Evolutionary conservation across 1,284 basidiomycete genomes (phyloP).

Genomic region (Trichosporon inkin): DNA sequence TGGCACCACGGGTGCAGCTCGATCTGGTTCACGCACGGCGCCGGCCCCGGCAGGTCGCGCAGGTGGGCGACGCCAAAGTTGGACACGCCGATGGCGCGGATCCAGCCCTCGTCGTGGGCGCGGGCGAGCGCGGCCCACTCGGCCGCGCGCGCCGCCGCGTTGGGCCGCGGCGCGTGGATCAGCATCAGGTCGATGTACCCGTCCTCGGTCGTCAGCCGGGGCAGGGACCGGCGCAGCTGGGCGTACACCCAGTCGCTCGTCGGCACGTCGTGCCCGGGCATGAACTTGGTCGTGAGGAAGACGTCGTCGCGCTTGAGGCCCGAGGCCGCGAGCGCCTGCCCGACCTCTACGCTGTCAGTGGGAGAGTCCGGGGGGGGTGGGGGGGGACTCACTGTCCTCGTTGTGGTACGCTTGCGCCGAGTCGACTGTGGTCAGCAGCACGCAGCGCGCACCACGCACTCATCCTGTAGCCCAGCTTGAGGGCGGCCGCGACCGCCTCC

Average conservation of each 20-base stretch:
- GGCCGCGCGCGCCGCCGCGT: slow-evolving; percentile 32
- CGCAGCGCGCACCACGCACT: slow-evolving; percentile 45
- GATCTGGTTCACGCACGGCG: slow-evolving; percentile 78
- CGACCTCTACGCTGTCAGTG: slow-evolving; percentile 32
- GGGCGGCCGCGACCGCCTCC: slow-evolving; percentile 62
- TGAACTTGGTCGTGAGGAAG: slow-evolving; percentile 60
- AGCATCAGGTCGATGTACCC: slow-evolving; percentile 70
- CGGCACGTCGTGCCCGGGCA: slow-evolving; percentile 55
- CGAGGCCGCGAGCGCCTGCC: slow-evolving; percentile 22
- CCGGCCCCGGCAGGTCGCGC: slow-evolving; percentile 63
- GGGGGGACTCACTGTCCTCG: slow-evolving; percentile 64
- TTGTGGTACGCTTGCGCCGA: slow-evolving; percentile 67
- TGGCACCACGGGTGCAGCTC: slow-evolving; percentile 70
- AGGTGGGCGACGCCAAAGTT: slow-evolving; percentile 75
- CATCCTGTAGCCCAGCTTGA: slow-evolving; percentile 66
- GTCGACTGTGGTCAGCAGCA: slow-evolving; percentile 33
- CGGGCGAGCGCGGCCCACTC: slow-evolving; percentile 36
- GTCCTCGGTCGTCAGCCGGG: slow-evolving; percentile 33
- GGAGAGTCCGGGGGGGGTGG: background rate
- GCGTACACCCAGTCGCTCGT: slow-evolving; percentile 48
- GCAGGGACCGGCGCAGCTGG: slow-evolving; percentile 23
- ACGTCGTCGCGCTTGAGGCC: slow-evolving; percentile 36
- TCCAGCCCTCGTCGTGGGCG: slow-evolving; percentile 60
- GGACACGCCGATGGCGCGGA: slow-evolving; percentile 68
- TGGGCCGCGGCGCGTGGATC: slow-evolving; percentile 56